Evolutionary conservation across 2,329 filamentous ascomycete genomes (phyloP).

Genomic region (Aureobasidium sp.): DNA sequence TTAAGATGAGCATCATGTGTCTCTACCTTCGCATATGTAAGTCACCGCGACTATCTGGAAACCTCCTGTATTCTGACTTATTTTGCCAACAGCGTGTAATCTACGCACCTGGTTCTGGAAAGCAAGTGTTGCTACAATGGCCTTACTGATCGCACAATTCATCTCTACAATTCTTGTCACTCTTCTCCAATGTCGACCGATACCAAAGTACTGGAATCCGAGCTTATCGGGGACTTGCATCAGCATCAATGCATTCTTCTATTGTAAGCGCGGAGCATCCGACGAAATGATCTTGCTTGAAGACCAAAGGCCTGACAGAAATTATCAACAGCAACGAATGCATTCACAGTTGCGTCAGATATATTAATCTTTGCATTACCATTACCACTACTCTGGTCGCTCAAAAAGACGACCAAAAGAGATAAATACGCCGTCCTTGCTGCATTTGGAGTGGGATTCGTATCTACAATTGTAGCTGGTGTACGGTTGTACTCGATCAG

Average conservation of each 20-base stretch:
- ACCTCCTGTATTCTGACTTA: too few relatives aligned
- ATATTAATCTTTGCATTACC: not conserved
- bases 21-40: not conserved
- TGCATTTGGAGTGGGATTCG: constrained; percentile 27
- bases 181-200: not conserved
- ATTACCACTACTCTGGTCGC: not conserved
- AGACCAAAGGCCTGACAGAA: not conserved
- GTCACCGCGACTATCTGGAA: not conserved
- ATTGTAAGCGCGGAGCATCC: not conserved
- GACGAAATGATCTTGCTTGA: not conserved
- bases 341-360: not conserved
- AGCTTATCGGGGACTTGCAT: not conserved
- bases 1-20: constrained; percentile 1
- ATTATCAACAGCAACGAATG: not conserved
- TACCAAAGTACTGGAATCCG: not conserved
- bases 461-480: constrained; percentile 35
- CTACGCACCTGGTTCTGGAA: constrained; percentile 1
- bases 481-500: constrained; percentile 35
- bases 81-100: not conserved
- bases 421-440: constrained; percentile 13
- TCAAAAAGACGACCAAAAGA: not conserved
- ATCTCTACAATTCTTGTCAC: not conserved
- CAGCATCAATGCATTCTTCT: not conserved
- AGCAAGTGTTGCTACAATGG: not conserved
- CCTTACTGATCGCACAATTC: not conserved